phyloP scores from a whole-genome alignment of 2,329 filamentous ascomycete species.

The Beauveria scarabaeidicola region DNA sequence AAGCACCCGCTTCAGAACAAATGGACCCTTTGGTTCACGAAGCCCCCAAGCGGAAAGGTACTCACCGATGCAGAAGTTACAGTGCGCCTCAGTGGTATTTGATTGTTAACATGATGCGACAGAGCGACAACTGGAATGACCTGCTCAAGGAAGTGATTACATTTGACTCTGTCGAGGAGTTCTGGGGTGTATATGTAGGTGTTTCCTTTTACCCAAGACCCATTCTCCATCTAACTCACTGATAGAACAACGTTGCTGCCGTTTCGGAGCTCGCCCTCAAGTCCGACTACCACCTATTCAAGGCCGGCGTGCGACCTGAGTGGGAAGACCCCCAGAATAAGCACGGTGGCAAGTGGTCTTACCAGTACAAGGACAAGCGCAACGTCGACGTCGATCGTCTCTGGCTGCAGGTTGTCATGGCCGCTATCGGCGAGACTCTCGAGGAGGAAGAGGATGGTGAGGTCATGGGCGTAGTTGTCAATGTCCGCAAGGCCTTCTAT shows the following conservation, averaged over 20 bases:
- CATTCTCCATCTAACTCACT: slow-evolving; percentile 14
- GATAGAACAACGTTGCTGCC: slow-evolving; percentile 93
- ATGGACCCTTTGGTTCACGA: slow-evolving; percentile 99
- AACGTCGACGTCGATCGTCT: slow-evolving; percentile 85
- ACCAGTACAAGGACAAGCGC: slow-evolving; percentile 95
- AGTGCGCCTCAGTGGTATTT: slow-evolving; percentile 16
- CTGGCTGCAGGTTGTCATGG: slow-evolving; percentile 95
- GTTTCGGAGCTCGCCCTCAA: slow-evolving; percentile 94
- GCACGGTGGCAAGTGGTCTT: slow-evolving; percentile 98
- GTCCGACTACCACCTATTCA: slow-evolving; percentile 99
- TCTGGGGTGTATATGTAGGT: slow-evolving; percentile 97
- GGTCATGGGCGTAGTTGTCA: slow-evolving; percentile 98
- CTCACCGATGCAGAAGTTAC: neutral
- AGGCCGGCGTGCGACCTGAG: slow-evolving; percentile 90
- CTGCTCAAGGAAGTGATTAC: slow-evolving; percentile 97
- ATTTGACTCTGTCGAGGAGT: slow-evolving; percentile 97
- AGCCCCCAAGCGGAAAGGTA: slow-evolving; percentile 93
- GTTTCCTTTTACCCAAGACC: neutral
- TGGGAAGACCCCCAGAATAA: slow-evolving; percentile 99
- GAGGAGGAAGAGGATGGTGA: slow-evolving; percentile 92
- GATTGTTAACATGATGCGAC: slow-evolving; percentile 17
- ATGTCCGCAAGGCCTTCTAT: slow-evolving; percentile 97
- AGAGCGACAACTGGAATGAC: slow-evolving; percentile 99
- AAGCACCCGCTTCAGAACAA: slow-evolving; percentile 96
- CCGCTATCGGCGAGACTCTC: slow-evolving; percentile 93